A percentile compares a stretch with the other conserved stretches of the same genome.
Conservation (phyloP, 768 basidiomycete genomes). For the Trametes cinnabarina region DNA sequence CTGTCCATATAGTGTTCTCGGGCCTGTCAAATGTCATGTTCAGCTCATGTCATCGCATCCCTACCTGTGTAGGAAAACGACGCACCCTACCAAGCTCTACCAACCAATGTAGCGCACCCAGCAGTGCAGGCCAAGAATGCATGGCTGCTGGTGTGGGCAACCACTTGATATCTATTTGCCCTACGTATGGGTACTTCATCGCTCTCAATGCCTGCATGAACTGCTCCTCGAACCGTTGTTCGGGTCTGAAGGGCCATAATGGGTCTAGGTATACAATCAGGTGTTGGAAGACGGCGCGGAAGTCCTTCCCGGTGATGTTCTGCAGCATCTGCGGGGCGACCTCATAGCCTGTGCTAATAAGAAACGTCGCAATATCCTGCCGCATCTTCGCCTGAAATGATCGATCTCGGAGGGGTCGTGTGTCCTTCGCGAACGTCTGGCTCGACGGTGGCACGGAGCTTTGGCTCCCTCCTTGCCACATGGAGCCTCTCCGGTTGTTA, state of each 20-base stretch:
- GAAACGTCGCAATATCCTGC: conserved; percentile 71
- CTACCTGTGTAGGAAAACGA: no score
- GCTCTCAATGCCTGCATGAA: conserved; percentile 73
- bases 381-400: conserved; percentile 73
- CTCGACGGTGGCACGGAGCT: conserved; percentile 49
- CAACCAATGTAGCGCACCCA: conserved; percentile 92
- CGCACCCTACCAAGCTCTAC: conserved; percentile 80
- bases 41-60: neutral
- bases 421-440: conserved; percentile 61
- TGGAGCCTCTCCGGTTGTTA: conserved; percentile 74
- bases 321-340: conserved; percentile 65
- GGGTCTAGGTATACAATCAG: conserved; percentile 73
- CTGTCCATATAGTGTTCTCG: conserved; percentile 52
- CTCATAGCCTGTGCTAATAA: conserved; percentile 63
- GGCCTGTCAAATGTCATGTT: conserved; percentile 21
- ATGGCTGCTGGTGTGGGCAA: conserved; percentile 84
- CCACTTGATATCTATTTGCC: conserved; percentile 81
- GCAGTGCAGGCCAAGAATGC: conserved; percentile 87
- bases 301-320: conserved; percentile 85
- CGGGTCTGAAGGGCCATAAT: conserved; percentile 53
- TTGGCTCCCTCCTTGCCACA: conserved; percentile 57
- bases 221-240: conserved; percentile 74
- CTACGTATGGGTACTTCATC: conserved; percentile 77
- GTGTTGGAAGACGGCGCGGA: conserved; percentile 79
- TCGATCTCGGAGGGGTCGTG: conserved; percentile 74